phyloP scores from a whole-genome alignment of 164 flowering plant genomes.

The Kingdonia uniflora region DNA sequence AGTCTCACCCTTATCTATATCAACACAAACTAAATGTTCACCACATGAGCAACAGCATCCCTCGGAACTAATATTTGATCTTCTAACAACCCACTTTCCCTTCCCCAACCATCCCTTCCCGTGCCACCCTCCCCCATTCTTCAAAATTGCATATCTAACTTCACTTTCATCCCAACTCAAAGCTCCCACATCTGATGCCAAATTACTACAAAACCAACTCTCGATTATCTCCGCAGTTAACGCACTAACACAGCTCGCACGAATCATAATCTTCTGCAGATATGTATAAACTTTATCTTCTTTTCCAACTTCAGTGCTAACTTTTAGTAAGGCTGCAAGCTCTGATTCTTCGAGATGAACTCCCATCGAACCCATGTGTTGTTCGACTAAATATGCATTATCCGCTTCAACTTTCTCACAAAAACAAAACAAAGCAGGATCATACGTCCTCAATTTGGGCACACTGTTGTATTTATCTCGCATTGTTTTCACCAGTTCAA shows the following conservation, averaged over 20 bases:
- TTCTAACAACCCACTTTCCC: slow-evolving; percentile 54
- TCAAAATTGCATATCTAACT: slow-evolving; percentile 34
- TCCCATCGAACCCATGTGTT: slow-evolving; percentile 37
- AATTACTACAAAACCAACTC: slow-evolving; percentile 50
- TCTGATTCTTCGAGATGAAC: slow-evolving; percentile 53
- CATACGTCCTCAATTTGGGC: slow-evolving; percentile 58
- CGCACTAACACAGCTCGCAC: slow-evolving; percentile 37
- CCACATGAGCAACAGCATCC: slow-evolving; percentile 52
- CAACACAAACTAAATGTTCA: slow-evolving; percentile 58
- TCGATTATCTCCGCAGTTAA: slow-evolving; percentile 45
- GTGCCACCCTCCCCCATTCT: slow-evolving; percentile 95
- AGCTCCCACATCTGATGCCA: slow-evolving; percentile 26
- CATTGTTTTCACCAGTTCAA: slow-evolving; percentile 40
- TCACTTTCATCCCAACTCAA: slow-evolving; percentile 20
- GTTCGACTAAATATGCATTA: slow-evolving; percentile 70
- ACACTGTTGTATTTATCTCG: slow-evolving; percentile 15
- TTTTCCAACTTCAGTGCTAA: slow-evolving; percentile 34
- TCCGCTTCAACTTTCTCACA: slow-evolving; percentile 43
- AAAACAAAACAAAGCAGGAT: slow-evolving; percentile 59
- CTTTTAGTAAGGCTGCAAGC: slow-evolving; percentile 50
- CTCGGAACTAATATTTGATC: slow-evolving; percentile 23
- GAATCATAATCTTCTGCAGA: slow-evolving; percentile 59
- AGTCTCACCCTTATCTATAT: slow-evolving; percentile 57
- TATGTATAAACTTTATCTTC: slow-evolving; percentile 58
- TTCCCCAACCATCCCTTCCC: slow-evolving; percentile 84